These are phyloP conservation scores for Ganoderma meredithae DNA, from an alignment of 1,284 basidiomycete genomes.

Conservation along the genomic window DNA sequence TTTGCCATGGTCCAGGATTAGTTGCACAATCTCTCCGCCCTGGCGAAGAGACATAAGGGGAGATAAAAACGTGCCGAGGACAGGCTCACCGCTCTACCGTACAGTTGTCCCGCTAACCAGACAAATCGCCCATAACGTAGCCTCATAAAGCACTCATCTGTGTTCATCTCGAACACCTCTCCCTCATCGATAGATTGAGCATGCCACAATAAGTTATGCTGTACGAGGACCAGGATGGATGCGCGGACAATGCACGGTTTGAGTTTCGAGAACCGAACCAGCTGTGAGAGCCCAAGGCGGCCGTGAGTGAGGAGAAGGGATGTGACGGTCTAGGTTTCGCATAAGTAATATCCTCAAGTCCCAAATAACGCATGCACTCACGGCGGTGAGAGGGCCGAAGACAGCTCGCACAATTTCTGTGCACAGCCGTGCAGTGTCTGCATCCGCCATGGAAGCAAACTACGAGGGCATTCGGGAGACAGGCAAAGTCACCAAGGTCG, in stretches of 20 bases:
- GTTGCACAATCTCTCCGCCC: slow-evolving; percentile 79
- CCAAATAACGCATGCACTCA: slow-evolving; percentile 51
- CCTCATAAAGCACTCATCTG: slow-evolving; percentile 80
- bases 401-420: slow-evolving; percentile 78
- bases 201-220: slow-evolving; percentile 93
- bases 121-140: slow-evolving; percentile 83
- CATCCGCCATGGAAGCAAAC: slow-evolving; percentile 65
- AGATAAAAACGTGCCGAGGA: neutral
- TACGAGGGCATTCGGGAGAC: slow-evolving; percentile 15
- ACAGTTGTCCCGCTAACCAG: slow-evolving; percentile 73
- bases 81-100: slow-evolving; percentile 66
- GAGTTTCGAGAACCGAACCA: slow-evolving; percentile 74
- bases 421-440: slow-evolving; percentile 75
- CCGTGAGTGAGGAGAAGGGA: slow-evolving; percentile 87
- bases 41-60: slow-evolving; percentile 38
- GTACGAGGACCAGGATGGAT: slow-evolving; percentile 83
- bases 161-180: slow-evolving; percentile 82
- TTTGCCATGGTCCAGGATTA: slow-evolving; percentile 88
- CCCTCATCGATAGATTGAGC: slow-evolving; percentile 77
- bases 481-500: neutral
- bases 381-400: slow-evolving; percentile 81
- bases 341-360: neutral
- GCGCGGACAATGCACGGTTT: slow-evolving; percentile 76
- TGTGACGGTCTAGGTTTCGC: slow-evolving; percentile 69
- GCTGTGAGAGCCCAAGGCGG: slow-evolving; percentile 75